Evolutionary conservation across 2,329 filamentous ascomycete species (phyloP).

Genomic region (Alternaria gansuensis): DNA sequence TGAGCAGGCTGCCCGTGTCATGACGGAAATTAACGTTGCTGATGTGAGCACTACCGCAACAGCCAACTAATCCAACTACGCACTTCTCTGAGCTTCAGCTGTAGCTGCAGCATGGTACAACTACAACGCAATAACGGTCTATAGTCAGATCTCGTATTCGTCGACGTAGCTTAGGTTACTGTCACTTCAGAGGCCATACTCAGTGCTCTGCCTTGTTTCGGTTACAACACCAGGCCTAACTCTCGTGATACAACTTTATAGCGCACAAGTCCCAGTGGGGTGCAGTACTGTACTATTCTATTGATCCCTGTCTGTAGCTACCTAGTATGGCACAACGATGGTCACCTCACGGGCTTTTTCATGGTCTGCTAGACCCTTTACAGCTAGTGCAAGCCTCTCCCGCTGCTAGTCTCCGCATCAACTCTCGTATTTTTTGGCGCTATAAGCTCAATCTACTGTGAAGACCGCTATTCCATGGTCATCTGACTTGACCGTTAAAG

Average conservation of each 20-base stretch:
- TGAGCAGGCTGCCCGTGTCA: conserved; percentile 3
- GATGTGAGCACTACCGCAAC: conserved; percentile 4
- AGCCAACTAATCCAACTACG: conserved; percentile 1
- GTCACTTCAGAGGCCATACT: neutral
- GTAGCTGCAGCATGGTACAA: neutral
- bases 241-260: conserved; percentile 19
- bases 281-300: conserved; percentile 35
- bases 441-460: conserved; percentile 42
- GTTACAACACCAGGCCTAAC: conserved; percentile 9
- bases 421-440: conserved; percentile 40
- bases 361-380: conserved; percentile 33
- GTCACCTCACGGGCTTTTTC: conserved; percentile 44
- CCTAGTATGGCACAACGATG: conserved; percentile 38
- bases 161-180: conserved; percentile 6
- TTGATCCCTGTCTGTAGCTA: conserved; percentile 40
- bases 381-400: conserved; percentile 30
- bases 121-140: conserved; percentile 1
- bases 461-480: conserved; percentile 35
- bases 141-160: conserved; percentile 4
- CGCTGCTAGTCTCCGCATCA: conserved; percentile 36
- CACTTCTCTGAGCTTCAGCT: conserved; percentile 1
- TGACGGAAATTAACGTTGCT: conserved; percentile 1
- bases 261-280: conserved; percentile 21
- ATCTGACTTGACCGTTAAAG: conserved; percentile 38
- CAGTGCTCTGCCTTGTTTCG: conserved; percentile 2